Evolutionary conservation across 2,329 filamentous ascomycete genomes (phyloP), one percentile per base, ranked within the genome.

Genomic region (Iodosphaeria phyllophila): DNA sequence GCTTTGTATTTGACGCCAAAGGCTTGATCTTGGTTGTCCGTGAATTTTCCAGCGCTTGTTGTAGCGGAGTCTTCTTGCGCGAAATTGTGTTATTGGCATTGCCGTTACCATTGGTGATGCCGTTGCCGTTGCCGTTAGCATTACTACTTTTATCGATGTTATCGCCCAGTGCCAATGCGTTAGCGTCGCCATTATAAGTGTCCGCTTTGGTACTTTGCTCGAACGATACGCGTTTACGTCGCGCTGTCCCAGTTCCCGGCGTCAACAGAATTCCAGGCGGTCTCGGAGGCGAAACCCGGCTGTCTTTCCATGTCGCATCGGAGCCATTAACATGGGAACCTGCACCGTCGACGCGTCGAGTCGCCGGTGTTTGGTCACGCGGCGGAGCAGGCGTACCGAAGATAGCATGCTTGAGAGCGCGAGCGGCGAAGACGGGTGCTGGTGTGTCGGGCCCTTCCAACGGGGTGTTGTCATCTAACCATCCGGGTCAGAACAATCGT

Each of bases 201-300:
- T 27, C 22, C 14, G 51, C 49, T 12, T 57, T 58, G 8, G 71
- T 58, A 25, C 71, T 66, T 28, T 58, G 53, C 8, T 62, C 67
- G 36, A 74, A 75, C 0, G 70, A 72, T 13, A 75, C 70, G 35
- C 65, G 67, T 41, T 75, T 75, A 21, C 65, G 58, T 26, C 61
- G 58, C 21, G 64, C 52, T 2, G 66, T 59, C 10, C 56, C 67
- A 2, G 67, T 73, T 2, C 70, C 70, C 0, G 70, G 70, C 0
- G 70, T 75, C 23, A 74, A 43, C 3, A 75, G 51, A 21, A 75
- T 75, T 2, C 70, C 66, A 4, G 56, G 50, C 0, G 59, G 60
- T 32, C 58, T 64, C 12, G 43, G 48, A 2, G 62, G 60, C 12
- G 60, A 65, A 4, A 16, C 12, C 4, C 25, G 12, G 25, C 16